These are phyloP conservation scores for Epithele typhae DNA, from an alignment of 768 basidiomycete species.

Conservation along the genomic window DNA sequence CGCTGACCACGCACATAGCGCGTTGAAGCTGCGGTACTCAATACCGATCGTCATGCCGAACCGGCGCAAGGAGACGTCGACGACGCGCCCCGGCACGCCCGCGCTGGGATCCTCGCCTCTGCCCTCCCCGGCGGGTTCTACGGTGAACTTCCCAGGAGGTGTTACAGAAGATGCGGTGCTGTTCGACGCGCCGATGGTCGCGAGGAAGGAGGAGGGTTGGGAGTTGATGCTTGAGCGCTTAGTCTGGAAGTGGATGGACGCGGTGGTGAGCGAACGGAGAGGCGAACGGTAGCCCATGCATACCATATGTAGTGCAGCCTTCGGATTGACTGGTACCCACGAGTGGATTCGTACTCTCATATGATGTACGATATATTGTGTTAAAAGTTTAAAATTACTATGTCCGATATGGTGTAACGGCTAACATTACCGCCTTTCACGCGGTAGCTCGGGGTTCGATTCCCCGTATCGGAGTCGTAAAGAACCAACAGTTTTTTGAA, in stretches of 20 bases:
- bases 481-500: no score
- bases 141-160: slow-evolving; percentile 30
- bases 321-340: no score
- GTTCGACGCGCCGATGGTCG: slow-evolving; percentile 74
- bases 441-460: slow-evolving; percentile 35
- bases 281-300: slow-evolving; percentile 16
- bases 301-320: no score
- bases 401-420: slow-evolving; percentile 26
- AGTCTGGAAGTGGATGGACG: slow-evolving; percentile 61
- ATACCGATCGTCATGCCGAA: slow-evolving; percentile 58
- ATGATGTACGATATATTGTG: no score
- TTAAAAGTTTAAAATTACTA: no score
- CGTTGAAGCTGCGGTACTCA: slow-evolving; percentile 78
- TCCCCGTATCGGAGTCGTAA: slow-evolving; percentile 30
- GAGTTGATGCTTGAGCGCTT: slow-evolving; percentile 69
- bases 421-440: slow-evolving; percentile 27
- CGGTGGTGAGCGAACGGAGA: slow-evolving; percentile 57
- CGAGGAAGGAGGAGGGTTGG: slow-evolving; percentile 75
- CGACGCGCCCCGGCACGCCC: slow-evolving; percentile 12
- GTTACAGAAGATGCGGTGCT: slow-evolving; percentile 43
- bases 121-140: slow-evolving; percentile 26
- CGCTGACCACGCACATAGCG: slow-evolving; percentile 35
- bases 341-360: no score
- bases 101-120: slow-evolving; percentile 15
- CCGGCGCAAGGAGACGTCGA: slow-evolving; percentile 12